phyloP scores from a whole-genome alignment of 108 stramenopile genomes.

The Nannochloropsis oceanica region DNA sequence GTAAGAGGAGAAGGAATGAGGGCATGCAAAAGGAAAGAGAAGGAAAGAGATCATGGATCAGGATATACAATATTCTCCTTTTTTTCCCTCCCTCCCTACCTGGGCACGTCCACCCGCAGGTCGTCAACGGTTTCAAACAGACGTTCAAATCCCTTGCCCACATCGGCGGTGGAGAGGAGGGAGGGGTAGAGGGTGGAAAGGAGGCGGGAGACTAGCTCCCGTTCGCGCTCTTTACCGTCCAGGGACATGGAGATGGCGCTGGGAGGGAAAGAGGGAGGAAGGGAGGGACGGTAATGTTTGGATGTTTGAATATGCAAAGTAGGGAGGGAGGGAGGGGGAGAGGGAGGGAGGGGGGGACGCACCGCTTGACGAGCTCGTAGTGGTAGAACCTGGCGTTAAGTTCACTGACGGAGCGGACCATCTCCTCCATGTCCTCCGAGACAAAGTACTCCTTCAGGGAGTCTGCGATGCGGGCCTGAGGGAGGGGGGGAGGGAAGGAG shows the following conservation, averaged over 20 bases:
- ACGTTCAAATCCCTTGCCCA: slow-evolving; percentile 67
- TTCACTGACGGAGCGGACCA: too few species aligned
- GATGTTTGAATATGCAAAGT: too few species aligned
- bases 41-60: slow-evolving; percentile 31
- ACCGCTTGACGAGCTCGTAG: neutral
- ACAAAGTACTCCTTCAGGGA: too few species aligned
- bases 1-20: neutral
- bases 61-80: neutral
- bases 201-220: slow-evolving; percentile 61
- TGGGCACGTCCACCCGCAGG: slow-evolving; percentile 66
- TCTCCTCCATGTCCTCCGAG: too few species aligned
- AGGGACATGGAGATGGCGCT: slow-evolving; percentile 54
- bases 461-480: too few species aligned
- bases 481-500: too few species aligned
- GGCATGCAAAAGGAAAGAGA: neutral
- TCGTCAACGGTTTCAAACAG: slow-evolving; percentile 68
- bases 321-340: neutral
- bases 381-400: too few species aligned
- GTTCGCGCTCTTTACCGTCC: slow-evolving; percentile 60
- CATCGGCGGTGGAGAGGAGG: slow-evolving; percentile 51
- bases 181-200: slow-evolving; percentile 65
- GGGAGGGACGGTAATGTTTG: neutral
- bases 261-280: neutral
- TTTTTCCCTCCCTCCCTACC: slow-evolving; percentile 36
- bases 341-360: neutral